Conservation (phyloP, 805 yeast species). For the Saccharomycopsis schoenii region DNA sequence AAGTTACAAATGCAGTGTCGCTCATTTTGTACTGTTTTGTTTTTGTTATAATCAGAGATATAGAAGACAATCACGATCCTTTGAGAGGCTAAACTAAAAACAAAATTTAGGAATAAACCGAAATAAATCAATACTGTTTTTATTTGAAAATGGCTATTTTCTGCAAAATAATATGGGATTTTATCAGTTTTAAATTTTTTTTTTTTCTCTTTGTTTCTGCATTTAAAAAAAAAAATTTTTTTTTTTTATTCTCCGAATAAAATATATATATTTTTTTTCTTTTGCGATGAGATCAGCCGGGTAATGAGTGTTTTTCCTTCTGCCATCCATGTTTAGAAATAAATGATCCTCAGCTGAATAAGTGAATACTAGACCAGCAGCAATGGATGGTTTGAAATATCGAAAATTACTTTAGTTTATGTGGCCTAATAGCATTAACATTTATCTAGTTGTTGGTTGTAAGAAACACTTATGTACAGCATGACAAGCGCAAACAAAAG, state of each 20-base stretch:
- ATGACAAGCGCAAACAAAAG: too few species aligned
- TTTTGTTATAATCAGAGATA: background rate
- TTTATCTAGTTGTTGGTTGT: too few species aligned
- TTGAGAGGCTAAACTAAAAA: background rate
- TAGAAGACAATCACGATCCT: background rate
- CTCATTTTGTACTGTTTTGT: slow-evolving; percentile 38
- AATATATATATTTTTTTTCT: background rate
- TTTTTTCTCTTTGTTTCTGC: background rate
- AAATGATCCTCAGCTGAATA: too few species aligned
- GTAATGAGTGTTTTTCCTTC: background rate
- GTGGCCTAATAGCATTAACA: too few species aligned
- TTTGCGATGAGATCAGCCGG: slow-evolving; percentile 2
- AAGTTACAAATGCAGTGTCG: slow-evolving; percentile 47
- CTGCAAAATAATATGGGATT: too few species aligned
- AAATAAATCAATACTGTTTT: too few species aligned
- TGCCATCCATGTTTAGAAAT: too few species aligned
- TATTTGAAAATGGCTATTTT: too few species aligned
- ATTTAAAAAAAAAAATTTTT: background rate
- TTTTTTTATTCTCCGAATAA: background rate
- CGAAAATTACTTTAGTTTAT: too few species aligned
- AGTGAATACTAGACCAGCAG: too few species aligned
- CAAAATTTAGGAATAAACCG: background rate
- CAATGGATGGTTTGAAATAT: too few species aligned
- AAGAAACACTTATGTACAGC: too few species aligned
- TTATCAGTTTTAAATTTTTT: background rate